Conservation (phyloP, 1,139 yeast genomes). For the Sugiyamaella paludigena region DNA sequence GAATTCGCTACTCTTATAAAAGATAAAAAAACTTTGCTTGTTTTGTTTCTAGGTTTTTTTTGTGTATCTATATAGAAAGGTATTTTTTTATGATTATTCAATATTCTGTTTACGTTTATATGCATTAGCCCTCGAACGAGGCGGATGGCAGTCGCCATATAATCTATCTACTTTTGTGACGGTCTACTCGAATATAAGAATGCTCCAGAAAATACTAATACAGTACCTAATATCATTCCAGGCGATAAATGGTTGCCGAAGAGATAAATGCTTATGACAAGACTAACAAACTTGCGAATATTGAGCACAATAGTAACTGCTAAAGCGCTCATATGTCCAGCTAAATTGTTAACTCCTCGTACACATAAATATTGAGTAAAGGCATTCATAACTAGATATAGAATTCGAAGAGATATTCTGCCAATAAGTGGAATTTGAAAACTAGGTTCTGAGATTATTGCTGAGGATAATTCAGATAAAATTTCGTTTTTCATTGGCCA, state of each 20-base stretch:
- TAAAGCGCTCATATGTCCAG: conserved; percentile 56
- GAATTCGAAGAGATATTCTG: conserved; percentile 23
- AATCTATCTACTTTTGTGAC: background rate
- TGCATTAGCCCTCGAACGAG: too few relatives aligned
- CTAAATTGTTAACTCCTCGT: conserved; percentile 62
- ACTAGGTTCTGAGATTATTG: conserved; percentile 12
- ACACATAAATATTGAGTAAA: conserved; percentile 63
- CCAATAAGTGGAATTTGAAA: conserved; percentile 1
- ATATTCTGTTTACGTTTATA: too few relatives aligned
- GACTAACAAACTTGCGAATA: conserved; percentile 58
- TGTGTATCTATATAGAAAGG: too few relatives aligned
- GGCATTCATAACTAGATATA: conserved; percentile 46
- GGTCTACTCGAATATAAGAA: conserved; percentile 40
- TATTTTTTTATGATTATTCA: too few relatives aligned
- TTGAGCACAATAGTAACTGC: conserved; percentile 60
- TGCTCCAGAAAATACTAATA: conserved; percentile 55
- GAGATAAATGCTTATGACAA: conserved; percentile 51
- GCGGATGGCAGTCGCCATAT: too few relatives aligned
- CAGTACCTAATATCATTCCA: conserved; percentile 47
- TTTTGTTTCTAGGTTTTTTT: too few relatives aligned
- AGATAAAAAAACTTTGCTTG: too few relatives aligned
- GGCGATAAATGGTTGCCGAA: conserved; percentile 47
- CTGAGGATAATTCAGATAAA: conserved; percentile 16
- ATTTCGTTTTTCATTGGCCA: conserved; percentile 34
- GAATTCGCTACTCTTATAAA: too few relatives aligned